Evolutionary conservation across 345 rosid genomes (phyloP).

Genomic region (Lagerstroemia speciosa): DNA sequence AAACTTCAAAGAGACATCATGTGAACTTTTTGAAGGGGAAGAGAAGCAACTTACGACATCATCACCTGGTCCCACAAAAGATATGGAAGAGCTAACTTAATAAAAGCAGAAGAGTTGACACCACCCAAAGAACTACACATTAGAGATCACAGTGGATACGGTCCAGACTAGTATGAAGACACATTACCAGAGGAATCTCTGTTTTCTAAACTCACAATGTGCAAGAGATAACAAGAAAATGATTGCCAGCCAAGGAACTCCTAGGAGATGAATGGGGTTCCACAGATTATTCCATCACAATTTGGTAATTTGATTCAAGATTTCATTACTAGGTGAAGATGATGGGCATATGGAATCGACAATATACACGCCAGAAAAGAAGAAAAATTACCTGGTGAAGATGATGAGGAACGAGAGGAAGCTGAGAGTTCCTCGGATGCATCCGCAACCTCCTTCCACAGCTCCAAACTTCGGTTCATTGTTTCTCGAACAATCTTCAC

Average conservation of each 20-base stretch:
- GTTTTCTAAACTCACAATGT: background rate
- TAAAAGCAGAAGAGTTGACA: background rate
- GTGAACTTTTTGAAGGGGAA: constrained; percentile 33
- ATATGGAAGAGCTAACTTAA: constrained; percentile 14
- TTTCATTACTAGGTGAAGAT: background rate
- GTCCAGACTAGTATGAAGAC: background rate
- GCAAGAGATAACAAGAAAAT: background rate
- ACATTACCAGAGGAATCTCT: background rate
- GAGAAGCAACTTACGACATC: constrained; percentile 33
- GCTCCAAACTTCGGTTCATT: constrained; percentile 61
- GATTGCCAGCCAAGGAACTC: background rate
- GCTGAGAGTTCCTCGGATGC: constrained; percentile 34
- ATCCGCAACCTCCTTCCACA: constrained; percentile 65
- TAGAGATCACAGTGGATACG: background rate
- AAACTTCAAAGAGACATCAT: constrained; percentile 30
- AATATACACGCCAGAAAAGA: background rate
- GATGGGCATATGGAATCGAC: background rate
- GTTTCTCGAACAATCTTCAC: constrained; percentile 84
- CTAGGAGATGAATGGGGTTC: background rate
- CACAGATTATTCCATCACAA: background rate
- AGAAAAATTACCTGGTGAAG: constrained; percentile 26
- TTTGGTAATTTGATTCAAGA: background rate
- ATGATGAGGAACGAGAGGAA: constrained; percentile 32
- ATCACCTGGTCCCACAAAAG: constrained; percentile 42
- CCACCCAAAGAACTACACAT: background rate